phyloP scores from a whole-genome alignment of 805 yeast genomes.

The Suhomyces sp. region DNA sequence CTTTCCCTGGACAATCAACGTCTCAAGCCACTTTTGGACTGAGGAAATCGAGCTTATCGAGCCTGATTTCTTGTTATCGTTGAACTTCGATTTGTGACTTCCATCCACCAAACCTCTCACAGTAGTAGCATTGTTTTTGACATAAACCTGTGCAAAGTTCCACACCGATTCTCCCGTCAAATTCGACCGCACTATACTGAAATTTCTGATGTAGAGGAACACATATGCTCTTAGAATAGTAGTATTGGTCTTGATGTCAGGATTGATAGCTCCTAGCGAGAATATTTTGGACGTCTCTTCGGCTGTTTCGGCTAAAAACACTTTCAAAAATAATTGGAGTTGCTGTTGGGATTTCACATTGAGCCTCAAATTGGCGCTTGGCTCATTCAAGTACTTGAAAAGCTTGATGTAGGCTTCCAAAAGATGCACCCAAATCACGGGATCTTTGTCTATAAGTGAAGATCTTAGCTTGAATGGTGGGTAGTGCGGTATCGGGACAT shows the following conservation, averaged over 20 bases:
- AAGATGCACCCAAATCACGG: slow-evolving; percentile 77
- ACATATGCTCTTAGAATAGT: slow-evolving; percentile 47
- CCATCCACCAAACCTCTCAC: slow-evolving; percentile 60
- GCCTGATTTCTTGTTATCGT: slow-evolving; percentile 49
- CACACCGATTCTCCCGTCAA: slow-evolving; percentile 61
- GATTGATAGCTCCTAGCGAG: slow-evolving; percentile 70
- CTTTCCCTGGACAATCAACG: slow-evolving; percentile 45
- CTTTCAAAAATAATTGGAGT: slow-evolving; percentile 52
- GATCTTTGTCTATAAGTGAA: slow-evolving; percentile 76
- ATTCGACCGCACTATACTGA: slow-evolving; percentile 55
- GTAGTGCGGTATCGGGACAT: slow-evolving; percentile 62
- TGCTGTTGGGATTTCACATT: slow-evolving; percentile 58
- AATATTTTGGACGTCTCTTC: slow-evolving; percentile 59
- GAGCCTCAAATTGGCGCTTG: slow-evolving; percentile 27
- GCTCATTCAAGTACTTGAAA: slow-evolving; percentile 46
- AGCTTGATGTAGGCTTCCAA: slow-evolving; percentile 60
- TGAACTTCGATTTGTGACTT: slow-evolving; percentile 43
- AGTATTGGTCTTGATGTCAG: slow-evolving; percentile 59
- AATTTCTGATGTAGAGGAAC: slow-evolving; percentile 47
- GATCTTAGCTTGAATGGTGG: slow-evolving; percentile 77
- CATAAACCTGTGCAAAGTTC: slow-evolving; percentile 60
- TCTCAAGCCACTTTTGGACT: slow-evolving; percentile 53
- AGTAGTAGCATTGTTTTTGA: slow-evolving; percentile 36
- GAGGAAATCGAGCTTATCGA: slow-evolving; percentile 42
- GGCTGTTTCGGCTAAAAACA: slow-evolving; percentile 58